Evolutionary conservation across 192 early-diverging fungal genomes (phyloP), one percentile per base, ranked within the genome.

Genomic region (Rhizophagus sp.): DNA sequence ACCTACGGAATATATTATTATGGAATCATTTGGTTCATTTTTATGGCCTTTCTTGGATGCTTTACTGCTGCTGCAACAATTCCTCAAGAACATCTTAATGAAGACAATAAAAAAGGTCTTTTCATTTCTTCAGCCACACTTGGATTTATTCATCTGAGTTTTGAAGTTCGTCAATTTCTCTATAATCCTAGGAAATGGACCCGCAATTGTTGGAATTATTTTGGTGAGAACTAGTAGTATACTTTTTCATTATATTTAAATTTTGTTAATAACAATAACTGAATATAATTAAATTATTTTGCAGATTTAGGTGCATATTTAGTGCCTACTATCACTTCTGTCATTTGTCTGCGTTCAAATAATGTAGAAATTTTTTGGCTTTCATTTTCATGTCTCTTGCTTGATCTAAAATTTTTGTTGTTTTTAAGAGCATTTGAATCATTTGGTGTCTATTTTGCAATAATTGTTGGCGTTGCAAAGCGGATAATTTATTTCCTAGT

Each of bases 381-480:
- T 10, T 44, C 71, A 25, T 13, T 73, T n/a, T 49, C 71, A 49
- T 17, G 12, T 50, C n/a, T 73, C 13, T 30, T 73, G 7, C 17
- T 73, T 3, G 39, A 52, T 3, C 5, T 73, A 7, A 73, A 49
- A 73, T 52, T 73, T 49, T 24, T 73, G 7, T 25, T 73, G 11
- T 73, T 73, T 19, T 27, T 73, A 0, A 39, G 71, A 47, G 44
- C 47, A 15, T 47, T 73, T 47, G 71, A 73, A 52, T 73, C 39
- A 7, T 73, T 73, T 50, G 71, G 71, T 49, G 27, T 47, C 4
- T 73, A 73, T 52, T 50, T 49, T 44, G 71, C 71, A 19, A 73
- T 73, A 7, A 73, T 73, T 22, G 13, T 73, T 0, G 44, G 71
- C 4, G 71, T 73, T 25, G 47, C 71, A 24, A 4, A 49, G 25